Evolutionary conservation across 2,329 filamentous ascomycete species (phyloP), one percentile per base, ranked within the genome.

Genomic region (Fusarium nurragi): DNA sequence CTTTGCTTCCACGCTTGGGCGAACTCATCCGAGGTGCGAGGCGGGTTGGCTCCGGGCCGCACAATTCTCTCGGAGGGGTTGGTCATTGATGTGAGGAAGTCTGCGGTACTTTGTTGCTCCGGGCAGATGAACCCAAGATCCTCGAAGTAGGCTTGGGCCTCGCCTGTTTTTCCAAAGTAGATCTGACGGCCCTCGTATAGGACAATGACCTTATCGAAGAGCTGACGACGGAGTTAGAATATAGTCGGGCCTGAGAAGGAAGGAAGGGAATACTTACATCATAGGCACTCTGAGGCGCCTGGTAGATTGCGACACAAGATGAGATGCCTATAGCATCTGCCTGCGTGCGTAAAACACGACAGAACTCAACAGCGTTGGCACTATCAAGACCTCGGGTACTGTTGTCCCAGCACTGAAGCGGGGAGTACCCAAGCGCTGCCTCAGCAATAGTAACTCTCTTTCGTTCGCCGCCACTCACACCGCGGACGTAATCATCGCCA

Each of bases 391-490:
- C 88, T 44, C 81, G 78, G 0, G 88, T 90, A 8, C 83, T 86
- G 51, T 90, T 90, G 51, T 88, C 90, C 90, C 90, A 93, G 60
- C 88, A 90, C 75, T 91, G 88, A 0, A 85, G 78, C 79, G 39
- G 83, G 76, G 65, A 77, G 58, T 70, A 70, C 4, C 71, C 65
- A 3, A 77, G 55, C 4, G 71, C 64, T 2, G 74, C 75, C 25
- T 77, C 75, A 0, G 75, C 69, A 8, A 77, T 77, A 1, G 72
- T 76, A 4, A 77, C 80, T 10, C 80, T 71, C 60, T 77, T 78
- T 8, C 81, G 74, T 73, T 86, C 84, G 52, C 84, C 84, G 53
- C 84, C 83, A 58, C 78, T 81, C 0, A 86, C 82, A 25, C 71
- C 71, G 0, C 88, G 86, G 18, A 90, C 78, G 70, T 86, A 90